Base-by-base conservation (phyloP, 805 yeast species). In the Monosporozyma unispora region DNA sequence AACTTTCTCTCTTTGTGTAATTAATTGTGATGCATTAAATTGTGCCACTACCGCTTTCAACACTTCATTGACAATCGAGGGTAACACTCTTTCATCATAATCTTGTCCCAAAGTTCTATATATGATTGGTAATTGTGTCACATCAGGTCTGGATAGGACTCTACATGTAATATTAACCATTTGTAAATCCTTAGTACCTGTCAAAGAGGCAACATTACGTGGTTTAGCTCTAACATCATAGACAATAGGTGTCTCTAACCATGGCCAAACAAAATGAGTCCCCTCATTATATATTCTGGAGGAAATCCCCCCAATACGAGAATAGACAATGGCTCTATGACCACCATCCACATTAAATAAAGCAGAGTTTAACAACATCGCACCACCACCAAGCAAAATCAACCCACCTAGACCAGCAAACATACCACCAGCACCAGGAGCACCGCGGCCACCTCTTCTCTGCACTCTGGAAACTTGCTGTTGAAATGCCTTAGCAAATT, bases 121-220 rank as follows among this genome's bases (percentile, higher is more conserved):
- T 56, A 93, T 87, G 11, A 75, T 76, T 23, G 98, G 96, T 57
- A 93, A 75, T 47, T 88, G 80, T 47, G 70, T 68, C 27, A 88
- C 77, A 50, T 85, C 84, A 0, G 99, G 99, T 67, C 90, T 82
- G 49, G 95, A 84, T 59, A 93, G 78, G 23, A 93, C 99, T 73
- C 99, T 84, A 70, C 99, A 93, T n/a, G 98, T 91, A 64, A 93
- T 91, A 69, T 89, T 93, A 46, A 93, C 99, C 99, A 93, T 93
- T 73, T 93, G 99, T 65, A 93, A 77, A 71, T 93, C 99, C 72
- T 93, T 93, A 21, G 99, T 93, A 57, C 99, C 99, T 1, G 99
- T 93, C 61, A 95, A 77, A 23, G 96, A 87, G 12, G 97, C 87
- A 53, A 93, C 95, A 59, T 89, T 89, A 70, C 97, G 82, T 52